phyloP scores from a whole-genome alignment of 1,284 basidiomycete species.

The Phenoliferia sp. region DNA sequence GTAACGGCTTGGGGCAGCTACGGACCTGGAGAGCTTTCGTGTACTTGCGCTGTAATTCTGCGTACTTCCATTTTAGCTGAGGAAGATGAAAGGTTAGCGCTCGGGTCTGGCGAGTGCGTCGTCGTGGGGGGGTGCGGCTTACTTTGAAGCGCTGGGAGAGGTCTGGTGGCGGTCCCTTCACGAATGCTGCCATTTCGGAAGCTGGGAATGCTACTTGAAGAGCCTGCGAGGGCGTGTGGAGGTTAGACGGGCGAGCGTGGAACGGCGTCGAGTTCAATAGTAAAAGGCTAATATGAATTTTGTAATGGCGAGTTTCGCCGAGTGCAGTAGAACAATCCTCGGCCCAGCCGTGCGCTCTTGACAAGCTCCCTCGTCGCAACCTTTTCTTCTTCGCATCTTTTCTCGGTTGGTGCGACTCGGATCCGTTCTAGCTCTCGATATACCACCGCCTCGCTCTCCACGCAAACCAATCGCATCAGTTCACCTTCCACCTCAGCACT shows the following conservation, averaged over 20 bases:
- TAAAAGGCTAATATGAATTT: background rate
- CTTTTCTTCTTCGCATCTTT: background rate
- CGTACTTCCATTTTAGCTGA: constrained; percentile 19
- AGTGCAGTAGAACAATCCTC: background rate
- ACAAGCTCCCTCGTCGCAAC: background rate
- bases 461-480: too few species aligned
- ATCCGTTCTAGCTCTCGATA: too few species aligned
- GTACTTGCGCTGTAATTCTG: constrained; percentile 16
- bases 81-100: background rate
- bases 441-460: too few species aligned
- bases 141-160: constrained; percentile 17
- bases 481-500: too few species aligned
- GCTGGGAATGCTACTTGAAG: background rate
- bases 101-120: background rate
- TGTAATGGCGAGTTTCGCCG: background rate
- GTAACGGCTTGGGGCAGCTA: background rate
- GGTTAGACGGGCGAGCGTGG: background rate
- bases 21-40: constrained; percentile 10
- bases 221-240: background rate
- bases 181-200: background rate
- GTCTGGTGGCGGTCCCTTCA: constrained; percentile 18
- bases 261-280: background rate
- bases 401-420: too few species aligned
- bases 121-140: background rate
- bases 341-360: background rate